Base-by-base conservation (phyloP, 495 filamentous ascomycete species). In the Daldinia grandis region DNA sequence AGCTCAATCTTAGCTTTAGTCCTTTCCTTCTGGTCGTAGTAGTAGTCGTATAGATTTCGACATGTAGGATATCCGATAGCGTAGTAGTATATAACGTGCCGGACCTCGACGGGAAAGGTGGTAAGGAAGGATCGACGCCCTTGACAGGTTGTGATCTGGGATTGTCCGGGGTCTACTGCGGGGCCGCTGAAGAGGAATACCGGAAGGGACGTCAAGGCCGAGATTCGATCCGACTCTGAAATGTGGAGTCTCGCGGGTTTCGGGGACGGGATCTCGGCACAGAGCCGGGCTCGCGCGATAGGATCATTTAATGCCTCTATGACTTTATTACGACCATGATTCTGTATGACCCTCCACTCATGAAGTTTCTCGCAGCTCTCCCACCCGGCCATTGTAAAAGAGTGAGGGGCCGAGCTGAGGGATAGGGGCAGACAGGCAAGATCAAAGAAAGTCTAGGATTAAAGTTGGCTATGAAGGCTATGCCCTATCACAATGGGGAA, bases 11-110 rank as follows among this genome's bases (percentile, higher is more conserved):
- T 56, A n/a, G 64, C 33, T 37, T 33, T 69, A 50, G 61, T 69
- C 25, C 53, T 74, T 10, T 78, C 74, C 50, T 72, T 69, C 51
- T 73, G 69, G 6, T 64, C 38, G 40, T 79, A 76, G 54, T 76
- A 79, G 15, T 58, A 53, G 24, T 76, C 66, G 58, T 74, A 81
- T 19, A 81, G 62, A 8, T 33, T 65, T 35, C 65, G 60, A 2
- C 70, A 76, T 9, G 62, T 74, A 38, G 78, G 79, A 53, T 72
- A 78, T 24, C 51, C 35, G 37, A 78, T 30, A 10, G 68, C 60
- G 24, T 66, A 69, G 19, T 73, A 51, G 68, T 81, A 81, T 12
- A 81, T 78, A 9, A 72, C 56, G 49, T 79, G 76, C 24, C 79
- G 76, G 19, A 79, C 70, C 59, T 81, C 79, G 15, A 72, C 38